Evolutionary conservation across 768 basidiomycete genomes (phyloP).

Genomic region (Termitomyces sp.): DNA sequence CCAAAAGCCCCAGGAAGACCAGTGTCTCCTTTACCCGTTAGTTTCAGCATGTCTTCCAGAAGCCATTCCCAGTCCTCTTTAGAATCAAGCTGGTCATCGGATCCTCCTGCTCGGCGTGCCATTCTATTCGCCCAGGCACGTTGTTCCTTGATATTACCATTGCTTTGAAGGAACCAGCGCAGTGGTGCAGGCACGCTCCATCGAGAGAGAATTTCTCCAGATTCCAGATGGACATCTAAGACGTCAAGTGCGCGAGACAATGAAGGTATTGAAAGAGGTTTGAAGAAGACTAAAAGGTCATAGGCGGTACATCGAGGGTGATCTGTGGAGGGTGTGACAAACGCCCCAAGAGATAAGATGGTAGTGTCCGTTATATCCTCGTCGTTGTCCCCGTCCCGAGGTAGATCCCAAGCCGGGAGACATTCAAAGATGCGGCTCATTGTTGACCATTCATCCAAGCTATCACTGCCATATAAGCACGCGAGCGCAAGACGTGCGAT

Average conservation of each 20-base stretch:
- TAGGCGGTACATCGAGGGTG: constrained; percentile 53
- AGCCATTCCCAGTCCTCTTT: constrained; percentile 85
- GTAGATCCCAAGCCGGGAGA: constrained; percentile 83
- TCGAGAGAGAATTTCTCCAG: constrained; percentile 85
- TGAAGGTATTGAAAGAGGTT: constrained; percentile 67
- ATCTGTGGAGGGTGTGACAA: constrained; percentile 71
- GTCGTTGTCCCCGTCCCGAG: constrained; percentile 53
- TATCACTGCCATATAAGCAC: constrained; percentile 80
- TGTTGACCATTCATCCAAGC: constrained; percentile 66
- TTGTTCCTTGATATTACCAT: constrained; percentile 63
- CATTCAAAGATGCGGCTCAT: constrained; percentile 97
- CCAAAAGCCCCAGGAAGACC: constrained; percentile 78
- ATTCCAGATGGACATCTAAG: constrained; percentile 91
- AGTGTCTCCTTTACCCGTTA: constrained; percentile 61
- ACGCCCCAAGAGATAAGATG: constrained; percentile 72
- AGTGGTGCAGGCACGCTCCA: constrained; percentile 85
- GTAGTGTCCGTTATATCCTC: constrained; percentile 82
- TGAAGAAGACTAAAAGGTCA: constrained; percentile 81
- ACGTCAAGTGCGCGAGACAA: constrained; percentile 86
- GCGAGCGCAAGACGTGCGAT: constrained; percentile 85
- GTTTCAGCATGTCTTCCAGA: constrained; percentile 86
- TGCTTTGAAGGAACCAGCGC: constrained; percentile 87
- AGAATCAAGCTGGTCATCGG: constrained; percentile 48
- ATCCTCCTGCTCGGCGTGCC: constrained; percentile 64
- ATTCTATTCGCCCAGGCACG: constrained; percentile 83